Evolutionary conservation across 2,329 filamentous ascomycete species (phyloP), one percentile per base, ranked within the genome.

Genomic region (Cercospora janseana): DNA sequence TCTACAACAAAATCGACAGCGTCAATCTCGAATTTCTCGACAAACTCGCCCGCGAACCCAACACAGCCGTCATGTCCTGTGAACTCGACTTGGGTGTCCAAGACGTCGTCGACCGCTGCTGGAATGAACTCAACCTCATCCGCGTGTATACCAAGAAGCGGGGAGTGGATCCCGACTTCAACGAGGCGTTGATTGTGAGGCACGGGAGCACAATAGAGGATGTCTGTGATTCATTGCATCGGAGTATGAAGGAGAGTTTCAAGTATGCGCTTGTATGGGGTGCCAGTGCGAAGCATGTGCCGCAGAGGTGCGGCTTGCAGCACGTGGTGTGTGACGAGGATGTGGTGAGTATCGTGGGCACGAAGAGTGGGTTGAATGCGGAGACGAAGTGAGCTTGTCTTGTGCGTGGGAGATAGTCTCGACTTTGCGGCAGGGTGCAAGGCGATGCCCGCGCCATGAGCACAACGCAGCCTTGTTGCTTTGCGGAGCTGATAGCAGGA

Each of bases 1-100:
- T 97, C 24, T 98, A 98, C 83, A 98, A 98, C 85, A 98, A 98
- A 75, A 95, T 98, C 73, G 93, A 98, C 74, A 86, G 83, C 69
- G 88, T 98, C 54, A 92, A 87, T 32, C 81, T 98, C 59, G 90
- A 96, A 68, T 95, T 94, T 72, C 81, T 98, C 40, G 88, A 98
- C 75, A 83, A 86, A 67, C 78, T 98, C 16, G 93, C 94, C 4
- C 85, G 90, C 54, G 94, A 98, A 72, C 88, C 90, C 3, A 79
- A 97, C 69, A 97, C 94, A 0, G 89, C 87, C 20, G 92, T 98
- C 66, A 98, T 98, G 93, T 89, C 84, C 66, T 98, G 94, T 70
- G 94, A 98, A 75, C 79, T 96, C 7, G 90, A 97, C 66, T 80
- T 98, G 1, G 93, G 93, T 12, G 86, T 98, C 51, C 81, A 86